Percentiles rank a stretch among this genome's conserved stretches.
Evolutionary conservation across 2,329 filamentous ascomycete species (phyloP).

Genomic region (Alternaria longipes): DNA sequence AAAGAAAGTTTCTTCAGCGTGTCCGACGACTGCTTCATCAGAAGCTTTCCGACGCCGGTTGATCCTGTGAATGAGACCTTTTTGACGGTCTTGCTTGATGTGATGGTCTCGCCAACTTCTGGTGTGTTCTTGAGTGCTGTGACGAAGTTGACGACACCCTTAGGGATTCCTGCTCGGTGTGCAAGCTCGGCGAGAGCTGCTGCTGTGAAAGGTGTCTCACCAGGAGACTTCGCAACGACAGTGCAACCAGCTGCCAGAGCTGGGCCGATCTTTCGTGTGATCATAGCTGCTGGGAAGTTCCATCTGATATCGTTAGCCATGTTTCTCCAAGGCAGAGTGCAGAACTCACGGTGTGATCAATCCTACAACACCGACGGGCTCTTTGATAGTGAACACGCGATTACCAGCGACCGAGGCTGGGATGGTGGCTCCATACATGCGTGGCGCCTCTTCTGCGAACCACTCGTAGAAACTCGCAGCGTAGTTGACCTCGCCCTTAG

Average conservation of each 20-base stretch:
- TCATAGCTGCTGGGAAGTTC: slow-evolving; percentile 74
- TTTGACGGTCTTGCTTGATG: slow-evolving; percentile 77
- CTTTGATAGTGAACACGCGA: slow-evolving; percentile 79
- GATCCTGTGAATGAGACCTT: slow-evolving; percentile 95
- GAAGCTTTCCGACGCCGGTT: slow-evolving; percentile 71
- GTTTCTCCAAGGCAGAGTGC: neutral
- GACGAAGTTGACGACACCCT: slow-evolving; percentile 89
- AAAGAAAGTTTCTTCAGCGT: slow-evolving; percentile 89
- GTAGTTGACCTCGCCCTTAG: slow-evolving; percentile 53
- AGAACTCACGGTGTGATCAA: slow-evolving; percentile 75
- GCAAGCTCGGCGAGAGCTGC: slow-evolving; percentile 88
- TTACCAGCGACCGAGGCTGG: slow-evolving; percentile 75
- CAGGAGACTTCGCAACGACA: slow-evolving; percentile 88
- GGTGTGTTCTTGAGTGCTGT: slow-evolving; percentile 82
- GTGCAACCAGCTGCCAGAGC: slow-evolving; percentile 95
- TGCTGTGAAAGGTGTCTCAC: slow-evolving; percentile 90
- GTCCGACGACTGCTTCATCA: slow-evolving; percentile 88
- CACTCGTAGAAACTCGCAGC: slow-evolving; percentile 54
- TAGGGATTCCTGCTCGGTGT: slow-evolving; percentile 85
- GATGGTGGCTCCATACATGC: slow-evolving; percentile 72
- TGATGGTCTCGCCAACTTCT: slow-evolving; percentile 79
- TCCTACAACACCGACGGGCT: slow-evolving; percentile 84
- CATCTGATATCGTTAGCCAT: slow-evolving; percentile 59
- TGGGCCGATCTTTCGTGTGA: slow-evolving; percentile 63
- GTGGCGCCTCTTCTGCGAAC: slow-evolving; percentile 53